Conservation (phyloP, 192 early-diverging fungal genomes). For the Coemansia aciculifera region DNA sequence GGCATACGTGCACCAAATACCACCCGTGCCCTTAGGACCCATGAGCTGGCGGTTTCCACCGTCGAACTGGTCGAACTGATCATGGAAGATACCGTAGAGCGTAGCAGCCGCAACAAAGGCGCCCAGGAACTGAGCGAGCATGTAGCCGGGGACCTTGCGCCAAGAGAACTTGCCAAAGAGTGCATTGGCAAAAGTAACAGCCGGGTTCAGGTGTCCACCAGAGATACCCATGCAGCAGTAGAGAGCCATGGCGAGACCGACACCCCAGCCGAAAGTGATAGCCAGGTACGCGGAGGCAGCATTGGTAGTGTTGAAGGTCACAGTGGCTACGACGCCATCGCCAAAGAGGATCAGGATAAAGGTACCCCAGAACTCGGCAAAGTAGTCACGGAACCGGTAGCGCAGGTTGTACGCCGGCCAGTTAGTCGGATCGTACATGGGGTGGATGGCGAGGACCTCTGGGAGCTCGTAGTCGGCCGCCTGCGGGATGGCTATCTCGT, state of each 20-base stretch:
- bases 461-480: constrained; percentile 49
- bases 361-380: constrained; percentile 78
- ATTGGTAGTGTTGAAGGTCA: constrained; percentile 44
- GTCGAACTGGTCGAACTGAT: constrained; percentile 60
- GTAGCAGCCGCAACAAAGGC: constrained; percentile 72
- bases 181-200: constrained; percentile 68
- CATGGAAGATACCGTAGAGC: constrained; percentile 63
- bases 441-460: constrained; percentile 25
- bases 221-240: constrained; percentile 65
- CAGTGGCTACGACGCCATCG: constrained; percentile 63
- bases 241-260: constrained; percentile 66
- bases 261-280: constrained; percentile 63
- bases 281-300: constrained; percentile 55
- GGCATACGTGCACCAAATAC: constrained; percentile 68
- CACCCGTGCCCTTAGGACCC: constrained; percentile 58
- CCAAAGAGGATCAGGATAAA: constrained; percentile 66
- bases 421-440: constrained; percentile 49
- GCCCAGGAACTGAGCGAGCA: constrained; percentile 66
- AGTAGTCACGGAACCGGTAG: constrained; percentile 57
- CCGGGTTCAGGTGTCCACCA: constrained; percentile 79
- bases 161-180: constrained; percentile 69
- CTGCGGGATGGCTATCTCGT: constrained; percentile 41
- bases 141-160: constrained; percentile 66
- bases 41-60: constrained; percentile 55
- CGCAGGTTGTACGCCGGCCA: constrained; percentile 43